Evolutionary conservation across 306 rosid species (phyloP), one percentile per base, ranked within the genome.

Genomic region (Cucumis cinereus): DNA sequence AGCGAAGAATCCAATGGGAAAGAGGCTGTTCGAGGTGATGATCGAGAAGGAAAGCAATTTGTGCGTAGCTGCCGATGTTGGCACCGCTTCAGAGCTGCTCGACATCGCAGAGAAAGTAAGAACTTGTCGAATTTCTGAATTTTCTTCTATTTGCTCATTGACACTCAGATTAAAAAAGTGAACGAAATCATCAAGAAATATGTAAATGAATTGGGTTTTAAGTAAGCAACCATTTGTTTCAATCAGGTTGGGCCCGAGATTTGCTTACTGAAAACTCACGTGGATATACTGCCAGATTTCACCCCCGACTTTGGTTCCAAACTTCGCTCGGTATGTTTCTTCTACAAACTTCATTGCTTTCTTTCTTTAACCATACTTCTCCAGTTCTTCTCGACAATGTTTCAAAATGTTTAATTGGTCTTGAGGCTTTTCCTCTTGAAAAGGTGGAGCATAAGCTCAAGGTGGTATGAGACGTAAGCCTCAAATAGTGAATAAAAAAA

Each of bases 201-300:
- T 53, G 63, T 12, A 35, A 53, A 57, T 33, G 43, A 52, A 35
- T 73, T 73, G 72, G 11, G 53, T 20, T n/a, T 33, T 33, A 73
- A 30, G n/a, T 52, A 17, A 26, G 16, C 52, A 50, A 6, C 20
- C 20, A 43, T 45, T 60, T 22, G 28, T 62, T 73, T 60, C 60
- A 61, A 62, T 73, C 86, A 91, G 96, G 96, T 90, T 80, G 97
- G 98, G 43, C 96, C 94, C 8, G 94, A 93, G 91, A 93, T 93
- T 81, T 93, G 98, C 83, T 63, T 93, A 81, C 80, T 93, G 86
- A 93, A 93, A 83, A 91, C 97, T 56, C 97, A 93, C 77, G 97
- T 93, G 82, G 98, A 93, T 80, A 93, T 91, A 87, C 84, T 88
- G 63, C 94, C 98, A 11, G 97, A 93, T 81, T 93, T 93, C 84